Base-by-base conservation (phyloP, 257 asterid genomes). In the Gentiana macrophylla region DNA sequence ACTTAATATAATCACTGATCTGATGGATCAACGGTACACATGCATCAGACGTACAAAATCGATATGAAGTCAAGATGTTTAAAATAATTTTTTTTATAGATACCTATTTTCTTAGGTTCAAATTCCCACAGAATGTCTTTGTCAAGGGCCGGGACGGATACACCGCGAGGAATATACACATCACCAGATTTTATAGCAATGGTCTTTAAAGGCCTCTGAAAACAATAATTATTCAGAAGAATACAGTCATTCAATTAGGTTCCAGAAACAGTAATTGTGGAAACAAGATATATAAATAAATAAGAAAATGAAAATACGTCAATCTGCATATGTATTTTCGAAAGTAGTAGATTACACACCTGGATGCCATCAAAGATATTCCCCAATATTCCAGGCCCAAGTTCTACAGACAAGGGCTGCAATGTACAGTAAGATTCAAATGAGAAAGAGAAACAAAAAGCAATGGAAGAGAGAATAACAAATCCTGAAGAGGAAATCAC, bases 111-210 rank as follows among this genome's bases (percentile, higher is more conserved):
- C 78, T 74, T 88, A 36, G 98, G 98, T 72, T 81, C 73, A 79
- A 92, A 92, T 56, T 92, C 98, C 98, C 98, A 92, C 4, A 88
- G 91, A 35, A 59, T 81, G 63, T 92, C 98, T 72, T 92, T 92
- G 78, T 92, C 98, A 15, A 92, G 85, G 53, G 98, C 97, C 0
- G 98, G 98, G 59, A 92, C 98, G 67, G 98, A 83, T 44, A 92
- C 97, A 62, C 97, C 98, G 59, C 98, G 98, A 51, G 98, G 98
- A 76, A 92, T 92, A 65, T 92, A 92, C 57, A 92, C 98, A 83
- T 92, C 98, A 62, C 97, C 95, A 63, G 98, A 92, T 75, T 59
- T 92, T 68, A 70, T 75, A 38, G 98, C 98, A 60, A 92, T 92
- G 57, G 98, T 88, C 79, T 85, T 92, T 56, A 92, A 77, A 72